Base-by-base conservation (phyloP, 495 filamentous ascomycete genomes). In the Tuber melanosporum region DNA sequence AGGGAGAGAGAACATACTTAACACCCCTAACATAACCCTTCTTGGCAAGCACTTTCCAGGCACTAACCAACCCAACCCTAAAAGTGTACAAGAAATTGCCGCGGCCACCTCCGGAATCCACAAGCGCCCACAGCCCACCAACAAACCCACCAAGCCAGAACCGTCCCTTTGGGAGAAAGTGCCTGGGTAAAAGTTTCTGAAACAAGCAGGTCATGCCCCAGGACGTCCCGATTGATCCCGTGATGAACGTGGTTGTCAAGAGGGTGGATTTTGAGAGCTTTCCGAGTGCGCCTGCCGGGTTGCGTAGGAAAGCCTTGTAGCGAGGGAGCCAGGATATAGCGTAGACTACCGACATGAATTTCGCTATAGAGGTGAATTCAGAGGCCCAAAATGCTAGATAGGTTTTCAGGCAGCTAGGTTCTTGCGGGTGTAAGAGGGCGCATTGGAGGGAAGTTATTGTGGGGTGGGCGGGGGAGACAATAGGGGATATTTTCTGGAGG, bases 41-140 rank as follows among this genome's bases (percentile, higher is more conserved):
- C 89, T 98, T 98, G 71, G 90, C 89, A 17, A 94, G 92, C 0
- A 97, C 92, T 86, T 97, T 97, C 93, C 93, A 98, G 69, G 92
- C 83, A 49, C 89, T 91, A 81, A 97, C 92, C 45, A 97, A 85
- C 57, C 91, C 92, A 14, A 90, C 83, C 36, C 94, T 87, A 75
- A 91, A 90, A 69, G 89, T 89, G 79, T 94, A 93, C 78, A 97
- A 77, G 83, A 92, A 92, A 74, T 90, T 89, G 6, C 85, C 85
- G 12, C 91, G 82, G 57, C 91, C 92, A 71, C 89, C 86, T 22
- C 86, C 85, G 41, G 89, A 85, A 78, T 92, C 88, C 19, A 97
- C 84, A 82, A 92, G 90, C 7, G 92, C 92, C 89, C 94, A 97
- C 26, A 94, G 80, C 2, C 95, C 95, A 1, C 91, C 93, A 9